These are phyloP conservation scores for Yarrowia sp. DNA, from an alignment of 805 yeast genomes.

Conservation along the genomic window DNA sequence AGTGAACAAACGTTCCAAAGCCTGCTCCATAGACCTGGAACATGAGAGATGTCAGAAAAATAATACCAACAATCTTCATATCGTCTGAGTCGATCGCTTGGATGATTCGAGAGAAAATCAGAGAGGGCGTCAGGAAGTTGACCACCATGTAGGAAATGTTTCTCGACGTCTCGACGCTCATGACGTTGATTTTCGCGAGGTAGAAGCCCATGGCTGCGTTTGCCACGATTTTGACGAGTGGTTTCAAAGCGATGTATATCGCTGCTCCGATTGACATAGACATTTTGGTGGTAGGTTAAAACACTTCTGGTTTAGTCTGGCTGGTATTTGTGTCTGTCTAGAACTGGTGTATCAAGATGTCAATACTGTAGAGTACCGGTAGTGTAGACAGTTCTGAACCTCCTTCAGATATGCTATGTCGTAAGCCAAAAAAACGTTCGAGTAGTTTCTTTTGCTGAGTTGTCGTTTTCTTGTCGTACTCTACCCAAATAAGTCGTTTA, in stretches of 20 bases:
- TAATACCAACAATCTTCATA: slow-evolving; percentile 66
- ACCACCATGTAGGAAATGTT: slow-evolving; percentile 70
- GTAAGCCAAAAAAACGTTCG: too few species aligned
- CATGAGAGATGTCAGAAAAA: slow-evolving; percentile 49
- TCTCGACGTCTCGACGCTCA: slow-evolving; percentile 64
- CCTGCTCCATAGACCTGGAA: slow-evolving; percentile 48
- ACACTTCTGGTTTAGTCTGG: too few species aligned
- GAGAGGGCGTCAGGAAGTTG: slow-evolving; percentile 67
- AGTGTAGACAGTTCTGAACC: too few species aligned
- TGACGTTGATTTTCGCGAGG: slow-evolving; percentile 57
- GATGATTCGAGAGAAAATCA: slow-evolving; percentile 73
- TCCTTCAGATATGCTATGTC: too few species aligned
- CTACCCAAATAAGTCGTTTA: too few species aligned
- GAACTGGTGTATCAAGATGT: too few species aligned
- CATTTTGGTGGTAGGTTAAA: neutral
- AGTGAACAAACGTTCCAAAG: slow-evolving; percentile 43
- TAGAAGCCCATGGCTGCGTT: slow-evolving; percentile 65
- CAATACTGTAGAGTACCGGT: too few species aligned
- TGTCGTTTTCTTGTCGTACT: too few species aligned
- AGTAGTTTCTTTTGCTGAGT: too few species aligned
- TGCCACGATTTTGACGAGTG: slow-evolving; percentile 78
- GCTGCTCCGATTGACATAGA: slow-evolving; percentile 51
- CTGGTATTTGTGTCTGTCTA: too few species aligned
- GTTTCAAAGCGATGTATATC: slow-evolving; percentile 77
- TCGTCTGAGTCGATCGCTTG: slow-evolving; percentile 63